phyloP scores from a whole-genome alignment of 1,139 yeast genomes.

The Nakaseomyces sp. region DNA sequence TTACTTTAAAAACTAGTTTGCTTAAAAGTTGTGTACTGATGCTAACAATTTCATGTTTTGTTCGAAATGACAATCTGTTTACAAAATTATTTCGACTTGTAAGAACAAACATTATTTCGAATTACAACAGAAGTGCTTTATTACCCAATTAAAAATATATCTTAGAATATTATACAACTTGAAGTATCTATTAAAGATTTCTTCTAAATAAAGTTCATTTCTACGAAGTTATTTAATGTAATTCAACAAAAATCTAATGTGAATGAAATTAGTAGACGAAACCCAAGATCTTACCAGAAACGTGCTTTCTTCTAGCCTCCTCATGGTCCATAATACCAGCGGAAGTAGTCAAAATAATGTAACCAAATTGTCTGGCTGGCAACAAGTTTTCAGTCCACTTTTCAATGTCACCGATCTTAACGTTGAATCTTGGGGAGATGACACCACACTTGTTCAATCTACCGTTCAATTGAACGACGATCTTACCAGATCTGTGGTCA shows the following conservation, averaged over 20 bases:
- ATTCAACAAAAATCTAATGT: background rate
- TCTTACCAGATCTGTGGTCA: constrained; percentile 98
- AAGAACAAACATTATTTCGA: too few species aligned
- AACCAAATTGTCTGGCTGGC: constrained; percentile 99
- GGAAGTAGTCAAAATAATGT: constrained; percentile 92
- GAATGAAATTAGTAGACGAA: constrained; percentile 63
- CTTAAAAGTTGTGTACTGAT: too few species aligned
- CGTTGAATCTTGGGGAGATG: constrained; percentile 96
- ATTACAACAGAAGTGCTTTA: too few species aligned
- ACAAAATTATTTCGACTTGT: too few species aligned
- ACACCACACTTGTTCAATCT: constrained; percentile 99
- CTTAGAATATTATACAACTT: constrained; percentile 4
- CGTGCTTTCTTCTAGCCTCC: constrained; percentile 99
- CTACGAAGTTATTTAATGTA: background rate
- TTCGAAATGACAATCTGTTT: too few species aligned
- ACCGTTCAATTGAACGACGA: constrained; percentile 93
- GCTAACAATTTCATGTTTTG: too few species aligned
- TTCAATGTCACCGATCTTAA: constrained; percentile 86
- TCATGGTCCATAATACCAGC: constrained; percentile 99
- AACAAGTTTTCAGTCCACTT: constrained; percentile 96
- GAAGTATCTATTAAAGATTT: constrained; percentile 4
- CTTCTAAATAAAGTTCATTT: background rate
- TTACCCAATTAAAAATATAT: background rate
- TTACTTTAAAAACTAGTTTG: too few species aligned
- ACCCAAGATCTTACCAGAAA: constrained; percentile 95